Percentiles rank a stretch among this genome's conserved stretches.
Conservation (phyloP, 1,139 yeast species). For the Hyphopichia burtonii region DNA sequence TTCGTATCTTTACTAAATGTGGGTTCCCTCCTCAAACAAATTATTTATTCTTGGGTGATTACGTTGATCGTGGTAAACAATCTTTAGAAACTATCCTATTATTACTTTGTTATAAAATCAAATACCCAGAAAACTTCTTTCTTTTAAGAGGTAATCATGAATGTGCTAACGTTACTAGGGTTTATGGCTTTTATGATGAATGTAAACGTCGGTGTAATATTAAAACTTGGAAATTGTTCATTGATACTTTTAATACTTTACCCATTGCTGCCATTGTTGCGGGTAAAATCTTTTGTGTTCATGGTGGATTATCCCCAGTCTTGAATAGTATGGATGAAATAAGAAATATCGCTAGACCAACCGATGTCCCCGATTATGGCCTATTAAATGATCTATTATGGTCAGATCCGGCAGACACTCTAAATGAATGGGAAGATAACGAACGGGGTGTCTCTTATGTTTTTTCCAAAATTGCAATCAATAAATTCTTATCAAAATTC, state of each 20-base stretch:
- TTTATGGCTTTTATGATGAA: conserved; percentile 95
- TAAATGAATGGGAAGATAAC: conserved; percentile 97
- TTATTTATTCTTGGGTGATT: conserved; percentile 89
- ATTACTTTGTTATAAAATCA: conserved; percentile 86
- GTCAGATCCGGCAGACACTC: conserved; percentile 96
- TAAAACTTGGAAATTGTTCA: conserved; percentile 90
- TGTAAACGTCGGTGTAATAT: conserved; percentile 86
- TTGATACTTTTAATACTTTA: conserved; percentile 90
- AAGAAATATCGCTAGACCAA: conserved; percentile 86
- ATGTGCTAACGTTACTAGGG: conserved; percentile 93
- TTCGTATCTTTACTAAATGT: conserved; percentile 89
- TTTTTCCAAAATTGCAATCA: conserved; percentile 87
- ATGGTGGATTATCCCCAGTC: conserved; percentile 94
- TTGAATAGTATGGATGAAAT: conserved; percentile 90
- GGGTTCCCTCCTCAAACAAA: conserved; percentile 98
- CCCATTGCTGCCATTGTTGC: conserved; percentile 97
- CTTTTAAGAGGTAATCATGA: conserved; percentile 93
- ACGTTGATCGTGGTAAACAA: conserved; percentile 96
- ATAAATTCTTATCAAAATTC: conserved; percentile 81
- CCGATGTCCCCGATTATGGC: conserved; percentile 97
- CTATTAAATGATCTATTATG: conserved; percentile 86
- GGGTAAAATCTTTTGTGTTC: conserved; percentile 94
- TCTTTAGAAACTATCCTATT: conserved; percentile 85
- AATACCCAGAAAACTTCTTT: conserved; percentile 95
- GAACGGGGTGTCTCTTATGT: conserved; percentile 98